A percentile compares a stretch with the other conserved stretches of the same genome.
Evolutionary conservation across 1,284 basidiomycete genomes (phyloP).

Genomic region (Ceraceosorus guamensis): DNA sequence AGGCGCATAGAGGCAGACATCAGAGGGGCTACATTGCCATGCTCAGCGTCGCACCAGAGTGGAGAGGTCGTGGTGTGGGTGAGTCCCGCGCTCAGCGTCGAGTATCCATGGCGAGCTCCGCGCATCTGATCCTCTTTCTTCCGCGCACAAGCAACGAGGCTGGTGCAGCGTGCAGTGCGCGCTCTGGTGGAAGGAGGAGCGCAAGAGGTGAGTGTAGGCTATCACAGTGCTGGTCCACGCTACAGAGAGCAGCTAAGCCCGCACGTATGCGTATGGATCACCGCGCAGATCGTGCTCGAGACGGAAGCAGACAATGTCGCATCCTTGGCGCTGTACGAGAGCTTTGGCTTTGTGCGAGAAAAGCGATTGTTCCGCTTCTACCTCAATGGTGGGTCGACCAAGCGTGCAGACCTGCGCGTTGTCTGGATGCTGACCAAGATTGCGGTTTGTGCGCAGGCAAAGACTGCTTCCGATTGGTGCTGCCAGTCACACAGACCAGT

Average conservation of each 20-base stretch:
- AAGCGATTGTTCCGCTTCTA: slow-evolving; percentile 93
- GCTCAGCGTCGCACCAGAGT: slow-evolving; percentile 54
- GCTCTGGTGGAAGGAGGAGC: slow-evolving; percentile 11
- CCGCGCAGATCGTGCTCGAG: slow-evolving; percentile 75
- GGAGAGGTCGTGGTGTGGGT: slow-evolving; percentile 60
- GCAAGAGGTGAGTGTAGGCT: slow-evolving; percentile 2
- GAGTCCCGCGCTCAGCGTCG: too few relatives aligned
- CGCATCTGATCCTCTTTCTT: too few relatives aligned
- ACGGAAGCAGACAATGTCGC: slow-evolving; percentile 90
- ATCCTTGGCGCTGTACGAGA: slow-evolving; percentile 79
- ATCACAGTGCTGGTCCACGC: too few relatives aligned
- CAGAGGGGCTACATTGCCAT: slow-evolving; percentile 96
- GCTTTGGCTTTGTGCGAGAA: slow-evolving; percentile 88
- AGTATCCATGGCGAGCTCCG: too few relatives aligned
- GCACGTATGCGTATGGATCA: too few relatives aligned
- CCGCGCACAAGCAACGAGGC: slow-evolving; percentile 21
- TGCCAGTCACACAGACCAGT: slow-evolving; percentile 19
- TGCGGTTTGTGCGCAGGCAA: slow-evolving; percentile 32
- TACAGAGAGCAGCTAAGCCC: too few relatives aligned
- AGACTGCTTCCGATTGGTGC: slow-evolving; percentile 37
- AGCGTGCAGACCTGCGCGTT: slow-evolving; percentile 48
- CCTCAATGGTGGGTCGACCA: slow-evolving; percentile 60
- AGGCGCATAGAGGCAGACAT: slow-evolving; percentile 60
- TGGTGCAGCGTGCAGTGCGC: slow-evolving; percentile 54
- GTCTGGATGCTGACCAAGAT: slow-evolving; percentile 38